Conservation (phyloP, 306 rosid genomes). For the Acacia acuminata region DNA sequence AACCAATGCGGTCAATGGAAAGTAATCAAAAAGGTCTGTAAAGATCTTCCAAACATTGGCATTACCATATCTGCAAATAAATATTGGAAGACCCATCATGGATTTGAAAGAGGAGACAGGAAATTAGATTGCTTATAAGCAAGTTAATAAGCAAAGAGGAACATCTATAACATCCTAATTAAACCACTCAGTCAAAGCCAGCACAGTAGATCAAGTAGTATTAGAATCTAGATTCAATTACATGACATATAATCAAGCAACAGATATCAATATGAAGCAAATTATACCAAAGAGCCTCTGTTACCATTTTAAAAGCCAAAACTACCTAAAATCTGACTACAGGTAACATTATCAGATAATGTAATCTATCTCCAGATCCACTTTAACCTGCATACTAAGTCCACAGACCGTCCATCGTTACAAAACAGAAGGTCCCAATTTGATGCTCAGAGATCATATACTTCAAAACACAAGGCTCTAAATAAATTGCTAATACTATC, state of each 20-base stretch:
- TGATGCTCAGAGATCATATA: neutral
- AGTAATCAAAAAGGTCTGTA: conserved; percentile 82
- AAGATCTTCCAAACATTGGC: conserved; percentile 87
- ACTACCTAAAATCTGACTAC: conserved; percentile 16
- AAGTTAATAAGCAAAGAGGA: conserved; percentile 9
- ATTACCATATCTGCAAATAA: conserved; percentile 70
- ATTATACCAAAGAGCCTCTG: neutral
- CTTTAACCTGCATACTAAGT: neutral
- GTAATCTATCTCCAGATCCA: neutral
- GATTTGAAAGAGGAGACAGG: conserved; percentile 16
- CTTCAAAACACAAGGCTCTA: neutral
- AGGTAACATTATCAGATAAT: neutral
- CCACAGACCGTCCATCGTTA: neutral
- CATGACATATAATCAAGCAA: neutral
- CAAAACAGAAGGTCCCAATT: neutral
- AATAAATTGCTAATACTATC: neutral
- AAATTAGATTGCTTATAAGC: neutral
- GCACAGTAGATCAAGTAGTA: neutral
- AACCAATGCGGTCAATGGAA: conserved; percentile 88
- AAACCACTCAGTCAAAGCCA: neutral
- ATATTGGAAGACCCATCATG: conserved; percentile 22
- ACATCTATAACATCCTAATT: neutral
- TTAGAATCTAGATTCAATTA: neutral
- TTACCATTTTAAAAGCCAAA: neutral
- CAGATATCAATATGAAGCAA: neutral